Evolutionary conservation across 371 early-diverging fungal genomes (phyloP), one percentile per base, ranked within the genome.

Genomic region (Mortierella sp.): DNA sequence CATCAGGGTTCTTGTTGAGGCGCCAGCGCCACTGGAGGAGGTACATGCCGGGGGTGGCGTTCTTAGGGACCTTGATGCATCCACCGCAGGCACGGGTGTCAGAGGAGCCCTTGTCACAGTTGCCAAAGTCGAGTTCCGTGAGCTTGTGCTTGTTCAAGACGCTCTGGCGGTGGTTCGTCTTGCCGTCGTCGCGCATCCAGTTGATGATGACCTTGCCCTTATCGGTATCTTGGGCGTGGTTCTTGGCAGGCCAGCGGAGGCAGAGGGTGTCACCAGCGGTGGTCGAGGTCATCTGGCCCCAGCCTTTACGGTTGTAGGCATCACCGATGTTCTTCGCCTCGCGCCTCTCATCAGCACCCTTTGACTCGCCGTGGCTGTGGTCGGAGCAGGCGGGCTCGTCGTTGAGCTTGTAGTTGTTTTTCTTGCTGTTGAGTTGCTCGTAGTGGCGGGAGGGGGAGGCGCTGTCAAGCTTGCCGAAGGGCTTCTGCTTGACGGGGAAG

Each of bases 231-330:
- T 58, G 48, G 26, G 69, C 69, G 44, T 74, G 75, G 75, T 74
- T 74, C 75, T 74, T 74, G 64, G 90, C 88, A 5, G 88, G 88
- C 68, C 89, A 89, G 40, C 89, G 90, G 79, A 90, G 87, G 43
- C 90, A 90, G 73, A 85, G 88, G 44, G 77, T 85, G 24, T 86
- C 86, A 63, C 90, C 90, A 68, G 88, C 89, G 22, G 86, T 86
- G 88, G 88, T 88, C 64, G 87, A 41, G 40, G 75, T 68, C 75
- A 74, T 74, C 48, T 64, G 63, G 26, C 74, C 74, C 63, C 74
- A 68, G 6, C 43, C 64, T 31, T 58, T n/a, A n/a, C n/a, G n/a
- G 22, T 34, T 13, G 34, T 58, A 58, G 9, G 58, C 58, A 29
- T 58, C 58, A 13, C 4, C 31, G 34, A 58, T 14, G n/a, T n/a